Conservation (phyloP, 257 asterid genomes). For the Voacanga thouarsii region DNA sequence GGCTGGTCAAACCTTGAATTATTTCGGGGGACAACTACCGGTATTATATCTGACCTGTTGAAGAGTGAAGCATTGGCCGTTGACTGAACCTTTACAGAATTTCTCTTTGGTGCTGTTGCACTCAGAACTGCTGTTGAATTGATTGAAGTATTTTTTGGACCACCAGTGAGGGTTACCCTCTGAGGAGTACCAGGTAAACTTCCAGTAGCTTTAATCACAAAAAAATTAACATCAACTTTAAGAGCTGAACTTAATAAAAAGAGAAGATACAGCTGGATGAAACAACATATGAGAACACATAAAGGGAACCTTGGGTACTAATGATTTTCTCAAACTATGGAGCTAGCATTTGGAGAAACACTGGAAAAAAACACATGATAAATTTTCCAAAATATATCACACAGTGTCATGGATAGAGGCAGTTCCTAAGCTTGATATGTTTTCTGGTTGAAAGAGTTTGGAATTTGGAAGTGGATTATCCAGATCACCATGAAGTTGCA, state of each 20-base stretch:
- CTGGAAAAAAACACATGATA: background rate
- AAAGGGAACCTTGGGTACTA: background rate
- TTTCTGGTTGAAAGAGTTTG: background rate
- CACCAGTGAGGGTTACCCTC: slow-evolving; percentile 46
- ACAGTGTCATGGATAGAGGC: background rate
- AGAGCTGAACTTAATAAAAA: slow-evolving; percentile 8
- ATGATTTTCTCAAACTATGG: background rate
- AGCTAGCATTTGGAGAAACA: background rate
- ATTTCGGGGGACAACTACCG: slow-evolving; percentile 81
- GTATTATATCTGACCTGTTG: slow-evolving; percentile 68
- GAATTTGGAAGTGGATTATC: background rate
- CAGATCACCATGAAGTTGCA: background rate
- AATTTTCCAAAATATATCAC: background rate
- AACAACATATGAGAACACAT: background rate
- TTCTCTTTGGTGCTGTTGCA: slow-evolving; percentile 58
- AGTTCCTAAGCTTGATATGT: background rate
- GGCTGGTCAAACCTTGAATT: slow-evolving; percentile 62
- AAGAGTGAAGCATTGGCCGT: slow-evolving; percentile 39
- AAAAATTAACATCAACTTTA: slow-evolving; percentile 17
- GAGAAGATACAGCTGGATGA: background rate
- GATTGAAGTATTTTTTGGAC: slow-evolving; percentile 49
- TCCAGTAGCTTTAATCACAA: slow-evolving; percentile 53
- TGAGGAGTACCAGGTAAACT: slow-evolving; percentile 75
- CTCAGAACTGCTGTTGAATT: slow-evolving; percentile 43
- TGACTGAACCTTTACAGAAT: slow-evolving; percentile 58